A percentile compares a stretch with the other conserved stretches of the same genome.
These are phyloP conservation scores for Nectriaceae sp. DNA, from an alignment of 2,329 filamentous ascomycete species.

Conservation along the genomic window DNA sequence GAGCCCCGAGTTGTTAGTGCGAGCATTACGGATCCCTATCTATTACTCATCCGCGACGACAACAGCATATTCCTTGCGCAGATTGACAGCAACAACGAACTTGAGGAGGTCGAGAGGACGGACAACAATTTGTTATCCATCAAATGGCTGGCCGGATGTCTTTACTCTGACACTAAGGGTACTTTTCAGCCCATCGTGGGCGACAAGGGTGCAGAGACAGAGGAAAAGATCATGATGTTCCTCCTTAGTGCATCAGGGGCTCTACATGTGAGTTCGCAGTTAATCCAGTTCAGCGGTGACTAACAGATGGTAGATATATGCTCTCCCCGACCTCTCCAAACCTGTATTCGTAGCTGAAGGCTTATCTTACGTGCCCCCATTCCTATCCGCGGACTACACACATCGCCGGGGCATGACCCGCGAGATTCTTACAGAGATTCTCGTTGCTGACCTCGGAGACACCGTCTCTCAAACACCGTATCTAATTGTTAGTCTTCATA, in stretches of 20 bases:
- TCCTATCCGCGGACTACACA: conserved; percentile 71
- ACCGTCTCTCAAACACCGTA: conserved; percentile 70
- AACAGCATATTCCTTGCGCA: conserved; percentile 76
- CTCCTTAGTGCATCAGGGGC: conserved; percentile 74
- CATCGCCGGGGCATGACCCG: conserved; percentile 69
- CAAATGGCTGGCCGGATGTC: conserved; percentile 80
- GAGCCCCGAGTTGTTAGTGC: conserved; percentile 78
- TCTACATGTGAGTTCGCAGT: conserved; percentile 62
- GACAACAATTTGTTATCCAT: conserved; percentile 57
- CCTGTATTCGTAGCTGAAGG: conserved; percentile 76
- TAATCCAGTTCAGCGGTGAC: no score
- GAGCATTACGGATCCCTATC: conserved; percentile 83
- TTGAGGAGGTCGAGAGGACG: conserved; percentile 76
- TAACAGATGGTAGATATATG: conserved; percentile 63
- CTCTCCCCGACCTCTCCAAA: conserved; percentile 70
- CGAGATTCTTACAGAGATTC: conserved; percentile 75
- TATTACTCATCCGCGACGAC: conserved; percentile 83
- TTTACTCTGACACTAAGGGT: conserved; percentile 71
- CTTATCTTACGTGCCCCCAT: conserved; percentile 74
- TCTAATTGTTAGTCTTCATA: conserved; percentile 65
- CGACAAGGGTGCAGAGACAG: conserved; percentile 41
- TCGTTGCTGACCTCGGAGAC: conserved; percentile 86
- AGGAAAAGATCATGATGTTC: conserved; percentile 68
- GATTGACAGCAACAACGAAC: conserved; percentile 75
- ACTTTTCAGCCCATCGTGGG: conserved; percentile 49